A percentile compares a stretch with the other conserved stretches of the same genome.
Evolutionary conservation across 352 stramenopile genomes (phyloP).

Genomic region (Phytophthora syringae): DNA sequence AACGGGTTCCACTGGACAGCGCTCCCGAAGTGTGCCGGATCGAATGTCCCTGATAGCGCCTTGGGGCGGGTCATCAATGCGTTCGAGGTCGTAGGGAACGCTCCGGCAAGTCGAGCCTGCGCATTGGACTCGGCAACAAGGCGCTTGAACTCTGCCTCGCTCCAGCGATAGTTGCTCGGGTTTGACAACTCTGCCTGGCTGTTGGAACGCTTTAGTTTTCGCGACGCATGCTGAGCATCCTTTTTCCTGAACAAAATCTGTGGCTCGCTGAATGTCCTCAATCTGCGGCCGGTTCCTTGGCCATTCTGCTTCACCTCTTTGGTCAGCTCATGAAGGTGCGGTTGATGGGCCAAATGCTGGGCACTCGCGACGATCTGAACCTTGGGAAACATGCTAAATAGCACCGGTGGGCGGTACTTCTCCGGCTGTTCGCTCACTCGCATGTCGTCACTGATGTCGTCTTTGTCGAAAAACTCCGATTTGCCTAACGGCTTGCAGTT

Average conservation of each 20-base stretch:
- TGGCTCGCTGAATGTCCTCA: conserved; percentile 68
- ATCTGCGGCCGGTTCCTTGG: conserved; percentile 33
- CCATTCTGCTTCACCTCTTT: conserved; percentile 50
- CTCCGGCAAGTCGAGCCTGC: conserved; percentile 49
- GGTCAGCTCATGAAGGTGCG: conserved; percentile 57
- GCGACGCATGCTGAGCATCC: conserved; percentile 40
- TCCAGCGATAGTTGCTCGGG: conserved; percentile 78
- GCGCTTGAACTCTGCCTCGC: conserved; percentile 73
- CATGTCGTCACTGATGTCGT: conserved; percentile 81
- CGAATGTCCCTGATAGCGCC: conserved; percentile 65
- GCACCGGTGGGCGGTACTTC: conserved; percentile 51
- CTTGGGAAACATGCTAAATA: conserved; percentile 89
- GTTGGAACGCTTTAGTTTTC: conserved; percentile 75
- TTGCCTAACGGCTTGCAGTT: conserved; percentile 75
- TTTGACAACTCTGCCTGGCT: conserved; percentile 70
- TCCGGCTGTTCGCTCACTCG: conserved; percentile 60
- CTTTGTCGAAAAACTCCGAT: conserved; percentile 75
- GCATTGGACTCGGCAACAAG: conserved; percentile 72
- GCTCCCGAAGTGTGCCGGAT: conserved; percentile 63
- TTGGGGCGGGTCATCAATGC: conserved; percentile 51
- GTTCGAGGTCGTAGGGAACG: conserved; percentile 41
- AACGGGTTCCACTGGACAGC: conserved; percentile 58
- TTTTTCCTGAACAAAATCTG: conserved; percentile 49
- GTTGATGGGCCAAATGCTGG: conserved; percentile 78
- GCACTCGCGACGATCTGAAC: conserved; percentile 85